These are phyloP conservation scores for Bipolaris victoriae DNA, from an alignment of 2,329 filamentous ascomycete species.

Conservation along the genomic window DNA sequence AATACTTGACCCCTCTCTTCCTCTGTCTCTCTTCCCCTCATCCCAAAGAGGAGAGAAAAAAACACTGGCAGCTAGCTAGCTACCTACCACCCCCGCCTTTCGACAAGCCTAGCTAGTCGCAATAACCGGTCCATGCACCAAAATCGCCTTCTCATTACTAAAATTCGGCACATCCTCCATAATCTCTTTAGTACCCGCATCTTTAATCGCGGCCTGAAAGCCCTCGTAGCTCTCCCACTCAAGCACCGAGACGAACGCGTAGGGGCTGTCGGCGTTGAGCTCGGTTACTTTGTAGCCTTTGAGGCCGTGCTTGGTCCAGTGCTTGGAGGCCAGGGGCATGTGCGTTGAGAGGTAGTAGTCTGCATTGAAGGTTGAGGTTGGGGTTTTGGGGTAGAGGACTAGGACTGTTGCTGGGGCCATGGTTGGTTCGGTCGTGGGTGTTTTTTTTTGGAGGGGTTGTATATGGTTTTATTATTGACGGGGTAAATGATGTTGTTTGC, in stretches of 20 bases:
- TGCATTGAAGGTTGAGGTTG: conserved; percentile 54
- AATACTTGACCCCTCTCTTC: too few relatives aligned
- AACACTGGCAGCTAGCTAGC: too few relatives aligned
- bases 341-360: conserved; percentile 58
- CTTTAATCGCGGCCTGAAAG: conserved; percentile 28
- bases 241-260: conserved; percentile 24
- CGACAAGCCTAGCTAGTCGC: conserved; percentile 8
- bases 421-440: too few relatives aligned
- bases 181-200: conserved; percentile 40
- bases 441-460: too few relatives aligned
- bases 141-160: conserved; percentile 45
- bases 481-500: too few relatives aligned
- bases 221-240: conserved; percentile 37
- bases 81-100: too few relatives aligned
- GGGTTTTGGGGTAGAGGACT: conserved; percentile 52
- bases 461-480: too few relatives aligned
- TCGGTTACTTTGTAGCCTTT: conserved; percentile 33
- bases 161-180: conserved; percentile 47
- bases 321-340: conserved; percentile 53
- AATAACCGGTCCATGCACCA: conserved; percentile 31
- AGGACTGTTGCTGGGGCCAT: conserved; percentile 27
- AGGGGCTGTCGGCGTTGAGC: conserved; percentile 30
- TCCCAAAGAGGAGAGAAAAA: too few relatives aligned
- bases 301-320: conserved; percentile 52
- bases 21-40: too few relatives aligned